phyloP scores from a whole-genome alignment of 2,329 filamentous ascomycete genomes.

The Cadophora malorum region DNA sequence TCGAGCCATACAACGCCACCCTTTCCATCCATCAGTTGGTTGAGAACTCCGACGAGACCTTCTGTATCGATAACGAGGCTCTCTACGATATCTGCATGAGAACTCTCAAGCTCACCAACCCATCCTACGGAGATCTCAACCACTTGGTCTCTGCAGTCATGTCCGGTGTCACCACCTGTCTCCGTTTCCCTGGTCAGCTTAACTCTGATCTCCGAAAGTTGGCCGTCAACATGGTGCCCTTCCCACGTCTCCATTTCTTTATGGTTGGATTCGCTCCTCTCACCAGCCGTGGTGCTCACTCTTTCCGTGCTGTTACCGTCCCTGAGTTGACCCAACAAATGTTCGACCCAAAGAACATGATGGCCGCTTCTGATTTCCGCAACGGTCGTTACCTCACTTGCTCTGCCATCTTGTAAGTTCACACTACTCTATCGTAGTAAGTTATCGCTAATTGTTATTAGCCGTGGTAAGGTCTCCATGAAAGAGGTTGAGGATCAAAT shows the following conservation, averaged over 20 bases:
- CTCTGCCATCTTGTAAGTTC: conserved; percentile 84
- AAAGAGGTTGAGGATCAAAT: conserved; percentile 99
- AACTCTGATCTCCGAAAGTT: conserved; percentile 99
- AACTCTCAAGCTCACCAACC: conserved; percentile 97
- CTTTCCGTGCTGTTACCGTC: conserved; percentile 97
- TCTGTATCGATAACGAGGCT: conserved; percentile 99
- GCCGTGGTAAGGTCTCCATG: conserved; percentile 99
- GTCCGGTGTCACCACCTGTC: conserved; percentile 97
- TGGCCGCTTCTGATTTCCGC: conserved; percentile 99
- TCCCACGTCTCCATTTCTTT: conserved; percentile 99
- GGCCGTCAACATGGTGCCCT: conserved; percentile 99
- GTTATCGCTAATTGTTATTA: conserved; percentile 49
- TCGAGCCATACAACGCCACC: conserved; percentile 99
- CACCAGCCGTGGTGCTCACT: conserved; percentile 88
- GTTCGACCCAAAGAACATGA: conserved; percentile 99
- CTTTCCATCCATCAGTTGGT: conserved; percentile 99
- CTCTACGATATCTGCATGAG: conserved; percentile 99
- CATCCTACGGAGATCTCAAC: conserved; percentile 99
- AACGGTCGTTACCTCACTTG: conserved; percentile 99
- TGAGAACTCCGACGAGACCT: conserved; percentile 99
- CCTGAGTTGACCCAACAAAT: conserved; percentile 99
- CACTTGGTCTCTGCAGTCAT: conserved; percentile 99
- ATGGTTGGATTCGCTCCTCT: conserved; percentile 99
- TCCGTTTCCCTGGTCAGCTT: conserved; percentile 99
- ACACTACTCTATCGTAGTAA: conserved; percentile 40